These are phyloP conservation scores for Penicillium freii DNA, from an alignment of 2,329 filamentous ascomycete genomes.

Conservation along the genomic window DNA sequence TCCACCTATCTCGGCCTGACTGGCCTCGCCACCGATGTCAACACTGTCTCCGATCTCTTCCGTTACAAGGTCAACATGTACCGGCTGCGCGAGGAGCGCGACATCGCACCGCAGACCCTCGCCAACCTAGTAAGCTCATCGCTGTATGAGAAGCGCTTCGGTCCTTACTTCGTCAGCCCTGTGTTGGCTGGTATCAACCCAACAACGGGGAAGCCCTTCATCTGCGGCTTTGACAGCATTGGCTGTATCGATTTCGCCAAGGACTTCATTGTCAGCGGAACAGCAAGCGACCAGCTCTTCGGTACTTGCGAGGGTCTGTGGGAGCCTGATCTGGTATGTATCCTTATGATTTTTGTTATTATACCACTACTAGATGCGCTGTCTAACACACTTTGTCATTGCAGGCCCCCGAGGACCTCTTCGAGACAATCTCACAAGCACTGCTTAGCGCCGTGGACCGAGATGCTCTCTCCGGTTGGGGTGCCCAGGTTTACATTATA, in stretches of 20 bases:
- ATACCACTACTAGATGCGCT: not conserved
- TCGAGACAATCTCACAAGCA: constrained; percentile 96
- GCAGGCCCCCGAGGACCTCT: constrained; percentile 86
- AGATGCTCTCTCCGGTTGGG: constrained; percentile 96
- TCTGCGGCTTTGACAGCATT: constrained; percentile 98
- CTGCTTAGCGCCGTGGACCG: constrained; percentile 93
- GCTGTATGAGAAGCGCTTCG: constrained; percentile 94
- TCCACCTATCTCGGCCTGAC: constrained; percentile 94
- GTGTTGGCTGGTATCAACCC: constrained; percentile 94
- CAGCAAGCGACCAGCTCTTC: constrained; percentile 94
- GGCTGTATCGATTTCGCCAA: constrained; percentile 99
- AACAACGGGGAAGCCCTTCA: constrained; percentile 92
- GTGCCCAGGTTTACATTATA: constrained; percentile 98
- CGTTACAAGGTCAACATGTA: constrained; percentile 99
- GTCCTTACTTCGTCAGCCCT: constrained; percentile 92
- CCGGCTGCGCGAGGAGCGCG: constrained; percentile 93
- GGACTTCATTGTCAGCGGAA: constrained; percentile 98
- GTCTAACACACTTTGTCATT: constrained; percentile 4
- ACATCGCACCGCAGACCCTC: constrained; percentile 91
- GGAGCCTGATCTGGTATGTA: constrained; percentile 89
- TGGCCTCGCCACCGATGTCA: constrained; percentile 92
- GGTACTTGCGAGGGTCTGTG: constrained; percentile 97
- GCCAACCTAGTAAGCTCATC: constrained; percentile 90
- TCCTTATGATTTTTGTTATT: not conserved
- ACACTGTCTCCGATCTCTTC: constrained; percentile 93